Base-by-base conservation (phyloP, 2,329 filamentous ascomycete species). In the Colletotrichum horii region DNA sequence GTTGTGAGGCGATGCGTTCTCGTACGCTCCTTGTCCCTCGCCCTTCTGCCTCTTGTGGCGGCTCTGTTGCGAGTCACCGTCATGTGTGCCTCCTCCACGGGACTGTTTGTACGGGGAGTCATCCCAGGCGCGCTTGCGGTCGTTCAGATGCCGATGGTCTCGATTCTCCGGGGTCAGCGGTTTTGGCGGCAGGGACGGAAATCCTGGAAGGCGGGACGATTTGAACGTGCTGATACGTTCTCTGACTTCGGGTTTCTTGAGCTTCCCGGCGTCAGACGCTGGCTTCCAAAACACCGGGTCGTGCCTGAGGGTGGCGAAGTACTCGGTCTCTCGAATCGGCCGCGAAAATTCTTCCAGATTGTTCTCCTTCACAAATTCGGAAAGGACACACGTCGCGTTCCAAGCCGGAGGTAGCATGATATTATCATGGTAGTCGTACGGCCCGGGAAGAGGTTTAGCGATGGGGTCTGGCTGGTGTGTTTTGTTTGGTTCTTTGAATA, bases 371-470 rank as follows among this genome's bases (percentile, higher is more conserved):
- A 87, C 85, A 77, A 85, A 89, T 28, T 84, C 82, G 4, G 88
- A 89, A 58, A 85, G 84, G 62, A 89, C 84, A 70, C 83, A 84
- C 24, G 83, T 83, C 15, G 86, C 84, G 77, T 87, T 83, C 79
- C 85, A 87, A 7, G 86, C 83, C 22, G 85, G 85, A 30, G 88
- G 86, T 52, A 88, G 85, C 36, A 89, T 85, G 9, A 88, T 84
- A 19, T 86, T 84, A 24, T 88, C 87, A 52, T 82, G 85, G 74
- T 87, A 89, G 22, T 82, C 80, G 19, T 79, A 77, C 6, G 86
- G 77, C 14, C 71, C 48, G 3, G 77, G 83, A 2, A 89, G 80
- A 24, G 88, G 87, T 74, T 85, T 88, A 15, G 85, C 87, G 70
- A 89, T 85, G n/a, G 86, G 84, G 48, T 89, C 87, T n/a, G 86